Evolutionary conservation across 495 filamentous ascomycete species (phyloP), one percentile per base, ranked within the genome.

Genomic region (Pseudomonodictys pantanalensis): DNA sequence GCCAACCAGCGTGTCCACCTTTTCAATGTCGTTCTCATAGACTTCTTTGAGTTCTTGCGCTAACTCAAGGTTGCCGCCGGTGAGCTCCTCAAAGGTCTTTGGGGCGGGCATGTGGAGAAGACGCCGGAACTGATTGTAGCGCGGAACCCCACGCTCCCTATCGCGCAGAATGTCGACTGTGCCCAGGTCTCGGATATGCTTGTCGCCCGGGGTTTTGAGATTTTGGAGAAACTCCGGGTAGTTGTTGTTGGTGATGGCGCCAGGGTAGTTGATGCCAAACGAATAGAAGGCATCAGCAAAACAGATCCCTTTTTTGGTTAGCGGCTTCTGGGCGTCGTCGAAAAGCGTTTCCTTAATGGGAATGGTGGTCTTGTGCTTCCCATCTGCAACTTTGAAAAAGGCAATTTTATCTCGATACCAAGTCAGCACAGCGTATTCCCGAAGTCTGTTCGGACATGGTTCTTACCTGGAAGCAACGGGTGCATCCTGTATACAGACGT

Each of bases 141-240:
- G 69, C 5, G 76, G 76, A 23, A 78, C 72, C 29, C 75, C 76
- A 18, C 76, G 71, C 64, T 77, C 75, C 33, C 76, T 71, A 62
- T 78, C 76, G 11, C 76, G 71, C 8, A 77, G 54, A 58, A 78
- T 72, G 54, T 78, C 76, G 25, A 77, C 56, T 9, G 76, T 73
- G 33, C 63, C 76, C 11, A 78, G 45, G 58, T 78, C 76, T 35
- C 32, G 7, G 38, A 69, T 57, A 25, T 57, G 53, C 11, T 58
- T 42, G 3, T 71, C 70, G 54, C 74, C 68, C 24, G 74, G 74
- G 8, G 58, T 70, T 23, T 41, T 48, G 1, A 76, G 65, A 32
- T 71, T 57, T 44, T 73, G 70, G 1, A 77, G 56, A 64, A 77
- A 78, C 54, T 64, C 24, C 26, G 75, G 73, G 15, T 58, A 64